Evolutionary conservation across 2,329 filamentous ascomycete genomes (phyloP), one percentile per base, ranked within the genome.

Genomic region (Arthrobotrys sphaeroides): DNA sequence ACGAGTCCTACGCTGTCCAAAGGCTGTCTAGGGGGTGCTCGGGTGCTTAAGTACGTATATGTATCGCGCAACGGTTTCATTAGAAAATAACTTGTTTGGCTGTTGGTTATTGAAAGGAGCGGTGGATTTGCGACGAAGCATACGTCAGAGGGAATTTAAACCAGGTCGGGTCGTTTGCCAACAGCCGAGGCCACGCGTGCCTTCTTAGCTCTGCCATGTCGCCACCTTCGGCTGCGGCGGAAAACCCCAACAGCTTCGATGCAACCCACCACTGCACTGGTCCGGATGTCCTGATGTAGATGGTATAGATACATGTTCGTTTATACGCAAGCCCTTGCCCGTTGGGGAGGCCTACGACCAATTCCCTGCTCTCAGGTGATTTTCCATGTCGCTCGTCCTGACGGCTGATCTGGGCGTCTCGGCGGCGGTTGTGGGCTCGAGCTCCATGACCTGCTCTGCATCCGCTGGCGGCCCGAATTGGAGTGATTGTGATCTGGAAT

Each of bases 281-380:
- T 10, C 28, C 28, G 5, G 28, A 33, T 33, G 5, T 33, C 28
- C 5, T 33, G 10, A 33, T n/a, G n/a, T n/a, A n/a, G n/a, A n/a
- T n/a, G n/a, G n/a, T n/a, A n/a, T n/a, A n/a, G n/a, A n/a, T n/a
- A n/a, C n/a, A n/a, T n/a, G n/a, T n/a, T n/a, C n/a, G n/a, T n/a
- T n/a, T n/a, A n/a, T n/a, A n/a, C n/a, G n/a, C n/a, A n/a, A n/a
- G n/a, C n/a, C n/a, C n/a, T n/a, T n/a, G n/a, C n/a, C n/a, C 28
- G 10, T 10, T 33, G 28, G 5, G 5, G 28, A 33, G 28, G 28
- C 10, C 28, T 26, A 70, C 5, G 66, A 55, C 66, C 66, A 70
- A 43, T 70, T 53, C 10, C 66, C 66, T 3, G 66, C 57, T 33
- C 62, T 70, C 6, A 70, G 66, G 16, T 70, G 57, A 24, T 40